These are phyloP conservation scores for Leptodermis oblonga DNA, from an alignment of 257 asterid species.

Conservation along the genomic window DNA sequence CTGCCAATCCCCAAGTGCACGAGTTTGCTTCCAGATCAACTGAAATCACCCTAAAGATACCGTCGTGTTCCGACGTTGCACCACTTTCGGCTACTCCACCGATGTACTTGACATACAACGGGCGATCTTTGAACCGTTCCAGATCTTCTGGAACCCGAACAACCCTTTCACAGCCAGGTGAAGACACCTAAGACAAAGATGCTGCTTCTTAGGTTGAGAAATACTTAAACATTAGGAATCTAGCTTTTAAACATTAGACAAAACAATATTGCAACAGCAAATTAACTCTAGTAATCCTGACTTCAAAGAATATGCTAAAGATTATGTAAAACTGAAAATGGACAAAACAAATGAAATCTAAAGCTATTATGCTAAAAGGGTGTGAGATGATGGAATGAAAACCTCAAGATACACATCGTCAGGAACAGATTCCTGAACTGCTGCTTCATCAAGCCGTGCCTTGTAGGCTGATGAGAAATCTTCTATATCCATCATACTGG, in stretches of 20 bases:
- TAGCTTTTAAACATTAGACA: too few species aligned
- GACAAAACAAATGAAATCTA: background rate
- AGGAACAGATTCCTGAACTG: constrained; percentile 57
- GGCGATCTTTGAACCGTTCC: constrained; percentile 78
- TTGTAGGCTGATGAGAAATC: constrained; percentile 61
- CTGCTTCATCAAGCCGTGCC: constrained; percentile 69
- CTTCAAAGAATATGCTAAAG: background rate
- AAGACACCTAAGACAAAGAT: constrained; percentile 56
- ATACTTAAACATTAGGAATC: background rate
- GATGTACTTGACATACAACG: constrained; percentile 62
- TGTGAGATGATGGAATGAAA: constrained; percentile 9
- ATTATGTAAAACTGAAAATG: background rate
- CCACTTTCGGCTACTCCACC: constrained; percentile 35
- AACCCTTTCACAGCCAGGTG: constrained; percentile 83
- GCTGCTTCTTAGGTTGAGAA: too few species aligned
- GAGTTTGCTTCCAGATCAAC: constrained; percentile 39
- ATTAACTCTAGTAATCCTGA: background rate
- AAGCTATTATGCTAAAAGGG: background rate
- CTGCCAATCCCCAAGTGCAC: constrained; percentile 86
- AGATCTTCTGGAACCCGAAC: constrained; percentile 75
- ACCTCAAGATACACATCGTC: constrained; percentile 67
- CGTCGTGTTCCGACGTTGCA: constrained; percentile 52
- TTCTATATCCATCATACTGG: constrained; percentile 71
- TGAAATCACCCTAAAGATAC: constrained; percentile 59
- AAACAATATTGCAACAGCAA: background rate